Evolutionary conservation across 768 basidiomycete species (phyloP), one percentile per base, ranked within the genome.

Genomic region (Tricholoma terreum): DNA sequence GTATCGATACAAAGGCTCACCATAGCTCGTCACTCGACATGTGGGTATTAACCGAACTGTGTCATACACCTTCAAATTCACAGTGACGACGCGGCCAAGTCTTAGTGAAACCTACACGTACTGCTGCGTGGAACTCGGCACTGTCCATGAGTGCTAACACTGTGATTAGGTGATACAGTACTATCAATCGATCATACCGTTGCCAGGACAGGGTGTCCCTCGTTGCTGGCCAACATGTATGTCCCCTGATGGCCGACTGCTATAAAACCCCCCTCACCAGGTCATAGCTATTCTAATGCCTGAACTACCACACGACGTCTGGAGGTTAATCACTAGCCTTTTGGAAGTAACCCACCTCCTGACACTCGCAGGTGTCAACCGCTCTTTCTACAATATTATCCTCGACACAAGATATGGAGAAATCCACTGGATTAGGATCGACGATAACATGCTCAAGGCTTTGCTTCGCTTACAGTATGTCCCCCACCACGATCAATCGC

Each of bases 21-120:
- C 89, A 65, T 93, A 93, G 51, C 82, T 88, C 0, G 91, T 92
- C 8, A 92, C 89, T 62, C 77, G 80, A 58, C 77, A 77, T 14
- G 69, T 68, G 10, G 91, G 91, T 52, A 93, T 90, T 56, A 78
- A 79, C 50, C 89, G 81, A 22, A 91, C 85, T 34, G 83, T 76
- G 31, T 86, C 77, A 58, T 92, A 92, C 4, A 92, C 90, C 86
- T 91, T 67, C 9, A 27, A 27, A 27, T 27, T 27, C 24, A 27
- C 24, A 3, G 24, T 27, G 24, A 54, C 7, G 50, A 52, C 19
- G 24, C 12, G 5, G 49, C 6, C 10, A n/a, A n/a, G n/a, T n/a
- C n/a, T 30, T 5, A 30, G n/a, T 21, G 31, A 24, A 2, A 27
- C 17, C 22, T n/a, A n/a, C 19, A 65, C 79, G 42, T 65, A 84